Percentiles rank a stretch among this genome's conserved stretches.
phyloP scores from a whole-genome alignment of 169 alveolate genomes.

The Cryptosporidium sp. region DNA sequence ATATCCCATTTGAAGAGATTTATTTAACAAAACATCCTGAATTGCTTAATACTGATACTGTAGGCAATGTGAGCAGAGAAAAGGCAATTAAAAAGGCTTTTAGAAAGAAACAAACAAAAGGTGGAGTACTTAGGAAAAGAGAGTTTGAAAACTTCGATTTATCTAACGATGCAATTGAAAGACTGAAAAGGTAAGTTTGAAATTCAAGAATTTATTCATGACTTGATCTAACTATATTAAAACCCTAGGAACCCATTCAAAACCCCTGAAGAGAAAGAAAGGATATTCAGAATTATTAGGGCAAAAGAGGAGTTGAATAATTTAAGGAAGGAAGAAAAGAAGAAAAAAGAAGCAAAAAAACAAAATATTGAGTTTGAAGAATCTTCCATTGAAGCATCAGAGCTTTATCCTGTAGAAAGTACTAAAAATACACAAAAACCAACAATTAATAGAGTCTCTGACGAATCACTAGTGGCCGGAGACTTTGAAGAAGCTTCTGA shows the following conservation, averaged over 20 bases:
- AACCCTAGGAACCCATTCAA: conserved; percentile 55
- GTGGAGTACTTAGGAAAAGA: conserved; percentile 1
- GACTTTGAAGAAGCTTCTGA: conserved; percentile 51
- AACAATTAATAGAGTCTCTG: neutral
- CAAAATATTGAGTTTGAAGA: neutral
- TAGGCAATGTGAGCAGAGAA: neutral
- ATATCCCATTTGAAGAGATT: conserved; percentile 40
- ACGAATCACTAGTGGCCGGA: conserved; percentile 23
- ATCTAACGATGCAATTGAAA: conserved; percentile 17
- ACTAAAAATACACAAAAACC: neutral
- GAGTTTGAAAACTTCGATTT: conserved; percentile 26
- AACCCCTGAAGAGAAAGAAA: conserved; percentile 44
- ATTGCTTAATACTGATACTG: conserved; percentile 33
- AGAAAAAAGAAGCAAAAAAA: neutral
- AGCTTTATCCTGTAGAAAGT: conserved; percentile 14
- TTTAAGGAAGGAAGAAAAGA: neutral
- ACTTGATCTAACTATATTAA: neutral
- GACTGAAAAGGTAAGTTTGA: conserved; percentile 68
- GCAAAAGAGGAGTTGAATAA: conserved; percentile 38
- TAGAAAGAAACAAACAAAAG: neutral
- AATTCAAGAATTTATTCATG: neutral
- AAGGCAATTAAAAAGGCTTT: conserved; percentile 40
- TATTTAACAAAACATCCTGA: conserved; percentile 61
- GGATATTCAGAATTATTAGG: conserved; percentile 24
- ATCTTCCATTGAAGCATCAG: conserved; percentile 26